These are phyloP conservation scores for Aspergillus chevalieri DNA, from an alignment of 2,329 filamentous ascomycete genomes.

Conservation along the genomic window DNA sequence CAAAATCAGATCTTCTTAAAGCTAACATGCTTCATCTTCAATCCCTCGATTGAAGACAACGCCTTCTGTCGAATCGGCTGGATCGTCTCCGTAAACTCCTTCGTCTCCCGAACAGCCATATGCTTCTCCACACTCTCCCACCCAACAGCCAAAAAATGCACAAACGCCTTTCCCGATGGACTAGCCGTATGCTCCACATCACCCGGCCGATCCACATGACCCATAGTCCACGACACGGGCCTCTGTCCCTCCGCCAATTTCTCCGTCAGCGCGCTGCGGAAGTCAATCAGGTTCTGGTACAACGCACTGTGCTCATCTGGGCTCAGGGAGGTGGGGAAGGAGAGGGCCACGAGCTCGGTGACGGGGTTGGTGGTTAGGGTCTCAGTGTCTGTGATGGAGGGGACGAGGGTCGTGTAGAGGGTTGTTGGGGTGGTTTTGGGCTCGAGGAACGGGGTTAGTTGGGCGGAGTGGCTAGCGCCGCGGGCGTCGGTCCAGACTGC, in stretches of 20 bases:
- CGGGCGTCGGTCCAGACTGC: slow-evolving; percentile 31
- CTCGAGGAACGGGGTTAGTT: slow-evolving; percentile 21
- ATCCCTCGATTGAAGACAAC: slow-evolving; percentile 30
- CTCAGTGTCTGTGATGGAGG: slow-evolving; percentile 19
- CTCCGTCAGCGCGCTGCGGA: slow-evolving; percentile 30
- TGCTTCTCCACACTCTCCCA: slow-evolving; percentile 50
- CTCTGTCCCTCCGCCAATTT: slow-evolving; percentile 22
- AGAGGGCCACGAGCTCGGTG: slow-evolving; percentile 45
- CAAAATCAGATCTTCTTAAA: slow-evolving; percentile 26
- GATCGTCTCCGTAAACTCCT: slow-evolving; percentile 40
- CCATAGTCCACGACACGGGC: slow-evolving; percentile 29
- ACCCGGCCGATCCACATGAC: slow-evolving; percentile 32
- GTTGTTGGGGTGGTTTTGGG: slow-evolving; percentile 15
- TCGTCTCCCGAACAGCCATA: slow-evolving; percentile 40
- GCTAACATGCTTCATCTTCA: slow-evolving; percentile 43
- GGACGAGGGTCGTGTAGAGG: slow-evolving; percentile 27
- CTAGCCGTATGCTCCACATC: slow-evolving; percentile 29
- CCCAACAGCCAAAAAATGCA: slow-evolving; percentile 42
- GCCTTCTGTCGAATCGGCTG: slow-evolving; percentile 36
- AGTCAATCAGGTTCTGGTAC: slow-evolving; percentile 29
- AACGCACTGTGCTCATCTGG: slow-evolving; percentile 23
- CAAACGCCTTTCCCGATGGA: slow-evolving; percentile 35
- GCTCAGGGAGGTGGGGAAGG: slow-evolving; percentile 34
- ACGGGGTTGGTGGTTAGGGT: slow-evolving; percentile 36
- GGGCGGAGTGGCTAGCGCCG: slow-evolving; percentile 12